A percentile compares a stretch with the other conserved stretches of the same genome.
phyloP scores from a whole-genome alignment of 208 protist species.

The Acanthamoeba sp. region DNA sequence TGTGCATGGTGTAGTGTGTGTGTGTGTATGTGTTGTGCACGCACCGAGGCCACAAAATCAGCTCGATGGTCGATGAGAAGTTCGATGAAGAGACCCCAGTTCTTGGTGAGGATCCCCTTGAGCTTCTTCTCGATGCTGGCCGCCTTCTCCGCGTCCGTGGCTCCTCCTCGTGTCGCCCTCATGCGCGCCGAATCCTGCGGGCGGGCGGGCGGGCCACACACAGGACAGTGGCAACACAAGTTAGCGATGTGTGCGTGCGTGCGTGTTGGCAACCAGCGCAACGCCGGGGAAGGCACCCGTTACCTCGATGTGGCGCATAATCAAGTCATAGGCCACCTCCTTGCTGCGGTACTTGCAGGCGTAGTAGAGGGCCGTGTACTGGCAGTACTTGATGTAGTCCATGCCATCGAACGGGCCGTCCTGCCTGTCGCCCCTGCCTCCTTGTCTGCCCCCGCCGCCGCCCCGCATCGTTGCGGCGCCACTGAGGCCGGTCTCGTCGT shows the following conservation, averaged over 20 bases:
- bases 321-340: slow-evolving; percentile 50
- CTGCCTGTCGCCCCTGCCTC: not conserved
- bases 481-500: not conserved
- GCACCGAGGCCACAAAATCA: slow-evolving; percentile 66
- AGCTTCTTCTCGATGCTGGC: slow-evolving; percentile 48
- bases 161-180: not conserved
- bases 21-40: not conserved
- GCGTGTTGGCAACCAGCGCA: no score
- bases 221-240: not conserved
- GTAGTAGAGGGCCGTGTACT: slow-evolving; percentile 72
- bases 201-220: not conserved
- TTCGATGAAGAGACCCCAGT: slow-evolving; percentile 24
- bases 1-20: not conserved
- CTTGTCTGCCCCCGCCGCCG: not conserved
- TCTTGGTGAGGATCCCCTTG: slow-evolving; percentile 43
- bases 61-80: slow-evolving; percentile 62
- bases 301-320: slow-evolving; percentile 53
- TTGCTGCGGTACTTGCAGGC: slow-evolving; percentile 61
- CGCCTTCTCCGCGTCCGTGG: not conserved
- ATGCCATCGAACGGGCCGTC: slow-evolving; percentile 12
- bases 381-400: slow-evolving; percentile 71
- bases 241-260: not conserved
- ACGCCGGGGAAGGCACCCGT: not conserved
- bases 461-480: not conserved
- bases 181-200: not conserved